These are phyloP conservation scores for Starmera pachycereana DNA, from an alignment of 805 yeast species.

Conservation along the genomic window DNA sequence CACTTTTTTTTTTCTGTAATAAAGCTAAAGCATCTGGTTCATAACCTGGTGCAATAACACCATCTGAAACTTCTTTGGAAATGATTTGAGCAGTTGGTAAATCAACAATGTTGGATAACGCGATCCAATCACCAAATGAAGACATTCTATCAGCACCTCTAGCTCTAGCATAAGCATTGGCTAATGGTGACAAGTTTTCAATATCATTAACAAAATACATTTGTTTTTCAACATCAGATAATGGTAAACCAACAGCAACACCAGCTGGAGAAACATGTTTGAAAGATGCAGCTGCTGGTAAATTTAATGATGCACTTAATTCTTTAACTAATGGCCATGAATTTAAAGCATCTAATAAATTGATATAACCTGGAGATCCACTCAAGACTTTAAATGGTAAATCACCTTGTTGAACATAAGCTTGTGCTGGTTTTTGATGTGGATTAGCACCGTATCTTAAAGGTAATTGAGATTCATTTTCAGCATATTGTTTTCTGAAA, in stretches of 20 bases:
- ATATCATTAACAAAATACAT: slow-evolving; percentile 92
- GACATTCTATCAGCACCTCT: slow-evolving; percentile 99
- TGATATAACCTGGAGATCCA: slow-evolving; percentile 97
- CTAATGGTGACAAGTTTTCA: slow-evolving; percentile 91
- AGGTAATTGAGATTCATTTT: slow-evolving; percentile 80
- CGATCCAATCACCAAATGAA: slow-evolving; percentile 97
- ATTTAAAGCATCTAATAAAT: slow-evolving; percentile 91
- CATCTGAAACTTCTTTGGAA: slow-evolving; percentile 95
- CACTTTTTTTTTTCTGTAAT: slow-evolving; percentile 87
- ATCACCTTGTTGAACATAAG: slow-evolving; percentile 76
- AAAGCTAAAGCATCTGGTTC: slow-evolving; percentile 86
- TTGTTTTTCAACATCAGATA: slow-evolving; percentile 84
- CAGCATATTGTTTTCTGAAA: slow-evolving; percentile 95
- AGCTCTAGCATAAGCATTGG: slow-evolving; percentile 97
- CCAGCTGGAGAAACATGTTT: slow-evolving; percentile 99
- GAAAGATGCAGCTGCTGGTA: slow-evolving; percentile 98
- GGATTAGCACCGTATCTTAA: slow-evolving; percentile 98
- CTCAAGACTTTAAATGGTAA: slow-evolving; percentile 88
- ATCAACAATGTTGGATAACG: slow-evolving; percentile 93
- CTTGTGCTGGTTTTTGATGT: slow-evolving; percentile 99
- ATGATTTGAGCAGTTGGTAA: slow-evolving; percentile 93
- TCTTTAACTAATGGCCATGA: slow-evolving; percentile 99
- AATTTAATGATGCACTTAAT: slow-evolving; percentile 82
- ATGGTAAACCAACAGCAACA: slow-evolving; percentile 93
- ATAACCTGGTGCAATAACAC: slow-evolving; percentile 97